Conservation (phyloP, 371 early-diverging fungal species). For the Lichtheimia hyalospora region DNA sequence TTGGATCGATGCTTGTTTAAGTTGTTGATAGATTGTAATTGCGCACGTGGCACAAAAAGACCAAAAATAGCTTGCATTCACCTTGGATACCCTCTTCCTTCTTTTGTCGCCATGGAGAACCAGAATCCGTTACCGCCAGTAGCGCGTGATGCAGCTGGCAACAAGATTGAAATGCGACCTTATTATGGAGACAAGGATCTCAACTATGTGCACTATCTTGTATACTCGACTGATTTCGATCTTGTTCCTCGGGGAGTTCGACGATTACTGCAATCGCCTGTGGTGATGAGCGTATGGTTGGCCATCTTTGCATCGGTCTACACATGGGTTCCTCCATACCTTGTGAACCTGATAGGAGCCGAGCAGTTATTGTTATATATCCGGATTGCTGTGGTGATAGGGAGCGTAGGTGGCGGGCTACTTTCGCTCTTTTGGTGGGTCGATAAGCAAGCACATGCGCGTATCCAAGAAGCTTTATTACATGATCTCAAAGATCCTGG, state of each 20-base stretch:
- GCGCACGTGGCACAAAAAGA: too few species aligned
- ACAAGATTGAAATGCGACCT: slow-evolving; percentile 39
- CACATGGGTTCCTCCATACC: slow-evolving; percentile 14
- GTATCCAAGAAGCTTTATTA: slow-evolving; percentile 34
- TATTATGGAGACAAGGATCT: slow-evolving; percentile 41
- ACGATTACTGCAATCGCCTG: slow-evolving; percentile 28
- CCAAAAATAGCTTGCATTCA: too few species aligned
- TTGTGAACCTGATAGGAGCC: slow-evolving; percentile 18
- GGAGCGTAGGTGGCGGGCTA: slow-evolving; percentile 24
- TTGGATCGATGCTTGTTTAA: too few species aligned
- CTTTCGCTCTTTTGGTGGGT: slow-evolving; percentile 32
- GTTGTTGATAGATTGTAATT: too few species aligned
- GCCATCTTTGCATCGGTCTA: slow-evolving; percentile 19
- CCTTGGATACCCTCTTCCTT: too few species aligned
- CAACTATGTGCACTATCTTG: slow-evolving; percentile 43
- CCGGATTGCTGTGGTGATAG: slow-evolving; percentile 21
- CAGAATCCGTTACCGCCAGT: slow-evolving; percentile 3
- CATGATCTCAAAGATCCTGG: slow-evolving; percentile 42
- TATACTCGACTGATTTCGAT: slow-evolving; percentile 44
- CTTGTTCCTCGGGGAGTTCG: slow-evolving; percentile 38
- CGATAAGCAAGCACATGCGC: slow-evolving; percentile 32
- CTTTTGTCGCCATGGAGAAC: too few species aligned
- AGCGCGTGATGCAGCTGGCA: slow-evolving; percentile 9
- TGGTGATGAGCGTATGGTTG: slow-evolving; percentile 20
- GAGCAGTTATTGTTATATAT: slow-evolving; percentile 11